Percentiles rank a stretch among this genome's conserved stretches.
phyloP scores from a whole-genome alignment of 768 basidiomycete species.

The Serendipita sp. region DNA sequence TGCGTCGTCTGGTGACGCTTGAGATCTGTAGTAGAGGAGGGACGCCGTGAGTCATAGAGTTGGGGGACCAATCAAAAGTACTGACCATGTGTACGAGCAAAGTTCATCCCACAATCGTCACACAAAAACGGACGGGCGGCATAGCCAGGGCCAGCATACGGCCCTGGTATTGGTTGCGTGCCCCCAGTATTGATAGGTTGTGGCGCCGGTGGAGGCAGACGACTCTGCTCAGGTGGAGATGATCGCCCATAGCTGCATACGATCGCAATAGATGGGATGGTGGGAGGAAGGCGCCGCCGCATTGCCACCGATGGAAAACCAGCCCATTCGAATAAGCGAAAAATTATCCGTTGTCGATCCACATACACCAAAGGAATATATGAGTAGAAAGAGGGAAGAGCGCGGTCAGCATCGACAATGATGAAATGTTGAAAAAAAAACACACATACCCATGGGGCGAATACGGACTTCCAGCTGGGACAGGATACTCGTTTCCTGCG shows the following conservation, averaged over 20 bases:
- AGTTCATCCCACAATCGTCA: conserved; percentile 3
- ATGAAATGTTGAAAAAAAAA: background rate
- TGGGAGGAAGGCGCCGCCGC: background rate
- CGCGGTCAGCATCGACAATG: background rate
- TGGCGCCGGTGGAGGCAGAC: conserved; percentile 1
- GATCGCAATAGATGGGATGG: background rate
- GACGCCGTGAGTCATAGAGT: background rate
- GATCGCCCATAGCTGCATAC: conserved; percentile 2
- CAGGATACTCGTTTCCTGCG: background rate
- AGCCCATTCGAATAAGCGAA: no score
- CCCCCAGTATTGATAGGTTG: background rate
- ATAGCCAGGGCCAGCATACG: background rate
- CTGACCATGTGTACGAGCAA: conserved; percentile 2
- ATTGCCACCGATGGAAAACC: no score
- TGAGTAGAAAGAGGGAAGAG: background rate
- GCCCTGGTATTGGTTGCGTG: background rate
- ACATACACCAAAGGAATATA: no score
- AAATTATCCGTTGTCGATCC: no score
- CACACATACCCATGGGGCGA: background rate
- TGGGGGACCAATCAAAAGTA: background rate
- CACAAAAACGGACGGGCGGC: conserved; percentile 1
- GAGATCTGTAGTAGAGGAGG: conserved; percentile 29
- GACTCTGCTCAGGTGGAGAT: background rate
- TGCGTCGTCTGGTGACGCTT: conserved; percentile 68
- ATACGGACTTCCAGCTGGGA: background rate